phyloP scores from a whole-genome alignment of 495 filamentous ascomycete genomes.

The Thermothielavioides terrestris region DNA sequence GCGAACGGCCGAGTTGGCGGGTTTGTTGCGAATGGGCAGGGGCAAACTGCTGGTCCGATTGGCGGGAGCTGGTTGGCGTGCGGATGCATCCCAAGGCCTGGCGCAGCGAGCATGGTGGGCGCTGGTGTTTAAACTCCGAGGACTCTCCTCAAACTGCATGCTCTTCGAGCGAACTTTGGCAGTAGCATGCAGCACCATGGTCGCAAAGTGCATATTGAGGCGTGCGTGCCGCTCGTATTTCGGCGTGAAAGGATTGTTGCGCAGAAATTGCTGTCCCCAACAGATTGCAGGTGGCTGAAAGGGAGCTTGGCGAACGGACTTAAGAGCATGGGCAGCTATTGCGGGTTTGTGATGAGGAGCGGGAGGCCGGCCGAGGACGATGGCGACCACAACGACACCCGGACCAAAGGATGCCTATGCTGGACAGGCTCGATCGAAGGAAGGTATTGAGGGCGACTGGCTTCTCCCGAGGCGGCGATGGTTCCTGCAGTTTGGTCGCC shows the following conservation, averaged over 20 bases:
- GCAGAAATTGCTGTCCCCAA: constrained; percentile 28
- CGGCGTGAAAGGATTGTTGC: constrained; percentile 25
- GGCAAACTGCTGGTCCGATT: constrained; percentile 31
- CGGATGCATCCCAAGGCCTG: constrained; percentile 15
- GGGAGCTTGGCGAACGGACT: constrained; percentile 16
- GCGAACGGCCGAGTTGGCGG: constrained; percentile 24
- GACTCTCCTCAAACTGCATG: constrained; percentile 37
- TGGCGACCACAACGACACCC: too few relatives aligned
- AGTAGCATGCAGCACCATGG: constrained; percentile 35
- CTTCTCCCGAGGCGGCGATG: constrained; percentile 16
- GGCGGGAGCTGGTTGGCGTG: constrained; percentile 18
- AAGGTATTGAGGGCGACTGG: constrained; percentile 17
- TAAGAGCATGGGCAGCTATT: constrained; percentile 14
- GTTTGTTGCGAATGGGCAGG: constrained; percentile 11
- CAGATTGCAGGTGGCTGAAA: constrained; percentile 28
- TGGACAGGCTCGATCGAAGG: constrained; percentile 6
- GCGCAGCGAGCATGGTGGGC: constrained; percentile 8
- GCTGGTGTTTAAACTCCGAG: constrained; percentile 18
- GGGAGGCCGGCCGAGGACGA: constrained; percentile 9
- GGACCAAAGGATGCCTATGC: too few relatives aligned
- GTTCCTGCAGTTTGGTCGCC: constrained; percentile 23
- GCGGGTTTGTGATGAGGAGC: constrained; percentile 7
- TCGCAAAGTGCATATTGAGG: constrained; percentile 32
- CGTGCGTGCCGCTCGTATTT: constrained; percentile 28
- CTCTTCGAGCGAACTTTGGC: constrained; percentile 35